A percentile compares a stretch with the other conserved stretches of the same genome.
Conservation (phyloP, 2,329 filamentous ascomycete species). For the Talaromyces atroroseus region DNA sequence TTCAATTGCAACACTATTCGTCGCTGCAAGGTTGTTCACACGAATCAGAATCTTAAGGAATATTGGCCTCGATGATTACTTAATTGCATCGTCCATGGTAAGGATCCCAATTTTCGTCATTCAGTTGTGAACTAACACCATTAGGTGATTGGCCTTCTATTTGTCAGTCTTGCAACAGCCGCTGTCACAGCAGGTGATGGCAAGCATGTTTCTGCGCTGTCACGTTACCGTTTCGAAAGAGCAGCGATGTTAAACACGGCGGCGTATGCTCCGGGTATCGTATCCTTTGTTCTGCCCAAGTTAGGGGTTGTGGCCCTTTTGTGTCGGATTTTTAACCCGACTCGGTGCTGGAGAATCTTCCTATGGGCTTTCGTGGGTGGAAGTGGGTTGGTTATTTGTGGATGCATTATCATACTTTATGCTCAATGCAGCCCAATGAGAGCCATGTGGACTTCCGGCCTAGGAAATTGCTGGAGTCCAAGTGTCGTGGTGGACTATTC, state of each 20-base stretch:
- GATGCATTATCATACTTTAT: constrained; percentile 18
- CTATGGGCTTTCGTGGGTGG: constrained; percentile 25
- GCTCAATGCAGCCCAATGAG: not conserved
- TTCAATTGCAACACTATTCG: constrained; percentile 17
- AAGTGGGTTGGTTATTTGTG: constrained; percentile 27
- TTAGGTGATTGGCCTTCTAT: too few species aligned
- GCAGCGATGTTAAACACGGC: constrained; percentile 22
- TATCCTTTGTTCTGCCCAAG: constrained; percentile 27
- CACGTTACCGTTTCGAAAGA: constrained; percentile 8
- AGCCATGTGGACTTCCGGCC: constrained; percentile 1
- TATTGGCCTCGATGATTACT: constrained; percentile 1
- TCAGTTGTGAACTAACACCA: too few species aligned
- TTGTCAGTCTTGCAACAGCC: not conserved
- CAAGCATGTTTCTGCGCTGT: constrained; percentile 16
- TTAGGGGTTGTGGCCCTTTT: constrained; percentile 24
- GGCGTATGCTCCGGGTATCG: constrained; percentile 23
- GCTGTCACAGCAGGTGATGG: not conserved
- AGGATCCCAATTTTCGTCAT: too few species aligned
- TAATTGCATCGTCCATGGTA: constrained; percentile 2
- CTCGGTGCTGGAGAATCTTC: not conserved
- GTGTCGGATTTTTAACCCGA: constrained; percentile 24
- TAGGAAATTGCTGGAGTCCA: constrained; percentile 2
- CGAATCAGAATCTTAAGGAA: not conserved
- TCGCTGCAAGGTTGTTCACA: not conserved
- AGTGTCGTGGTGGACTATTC: not conserved